phyloP scores from a whole-genome alignment of 495 filamentous ascomycete species.

The Polyplosphaeria fusca region DNA sequence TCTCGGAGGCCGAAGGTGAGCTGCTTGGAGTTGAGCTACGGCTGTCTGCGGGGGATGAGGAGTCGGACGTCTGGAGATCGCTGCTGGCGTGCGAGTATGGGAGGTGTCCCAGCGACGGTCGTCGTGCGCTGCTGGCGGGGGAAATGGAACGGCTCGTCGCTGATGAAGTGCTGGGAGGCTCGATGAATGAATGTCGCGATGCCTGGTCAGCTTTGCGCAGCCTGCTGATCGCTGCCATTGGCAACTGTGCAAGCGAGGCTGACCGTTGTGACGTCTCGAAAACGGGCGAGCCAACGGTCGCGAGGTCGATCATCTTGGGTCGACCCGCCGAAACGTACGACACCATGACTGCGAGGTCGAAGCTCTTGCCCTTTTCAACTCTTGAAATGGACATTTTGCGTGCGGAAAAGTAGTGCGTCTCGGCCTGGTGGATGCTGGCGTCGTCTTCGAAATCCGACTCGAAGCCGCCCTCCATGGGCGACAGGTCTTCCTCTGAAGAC shows the following conservation, averaged over 20 bases:
- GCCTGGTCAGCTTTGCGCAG: slow-evolving; percentile 9
- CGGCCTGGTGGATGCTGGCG: slow-evolving; percentile 18
- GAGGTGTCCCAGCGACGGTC: slow-evolving; percentile 6
- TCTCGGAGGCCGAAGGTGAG: slow-evolving; percentile 6
- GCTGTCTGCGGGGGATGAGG: slow-evolving; percentile 4
- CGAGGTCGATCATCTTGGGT: slow-evolving; percentile 30
- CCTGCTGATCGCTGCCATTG: slow-evolving; percentile 19
- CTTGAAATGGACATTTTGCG: slow-evolving; percentile 18
- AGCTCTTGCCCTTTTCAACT: slow-evolving; percentile 23
- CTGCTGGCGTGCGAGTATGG: slow-evolving; percentile 12
- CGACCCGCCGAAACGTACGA: slow-evolving; percentile 28
- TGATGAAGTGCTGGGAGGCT: not conserved
- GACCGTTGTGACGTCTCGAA: slow-evolving; percentile 18
- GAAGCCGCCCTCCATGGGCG: slow-evolving; percentile 25
- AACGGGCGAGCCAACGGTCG: slow-evolving; percentile 22
- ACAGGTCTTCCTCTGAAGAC: slow-evolving; percentile 33
- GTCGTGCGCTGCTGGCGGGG: slow-evolving; percentile 5
- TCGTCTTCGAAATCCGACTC: slow-evolving; percentile 20
- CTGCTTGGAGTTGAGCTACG: slow-evolving; percentile 13
- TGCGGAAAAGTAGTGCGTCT: slow-evolving; percentile 12
- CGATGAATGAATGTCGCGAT: slow-evolving; percentile 16
- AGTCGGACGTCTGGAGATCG: slow-evolving; percentile 7
- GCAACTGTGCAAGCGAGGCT: slow-evolving; percentile 25
- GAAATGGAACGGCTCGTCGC: slow-evolving; percentile 15
- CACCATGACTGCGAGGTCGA: slow-evolving; percentile 31